Evolutionary conservation across 164 flowering plant species (phyloP).

Genomic region (Berberis vulgaris): DNA sequence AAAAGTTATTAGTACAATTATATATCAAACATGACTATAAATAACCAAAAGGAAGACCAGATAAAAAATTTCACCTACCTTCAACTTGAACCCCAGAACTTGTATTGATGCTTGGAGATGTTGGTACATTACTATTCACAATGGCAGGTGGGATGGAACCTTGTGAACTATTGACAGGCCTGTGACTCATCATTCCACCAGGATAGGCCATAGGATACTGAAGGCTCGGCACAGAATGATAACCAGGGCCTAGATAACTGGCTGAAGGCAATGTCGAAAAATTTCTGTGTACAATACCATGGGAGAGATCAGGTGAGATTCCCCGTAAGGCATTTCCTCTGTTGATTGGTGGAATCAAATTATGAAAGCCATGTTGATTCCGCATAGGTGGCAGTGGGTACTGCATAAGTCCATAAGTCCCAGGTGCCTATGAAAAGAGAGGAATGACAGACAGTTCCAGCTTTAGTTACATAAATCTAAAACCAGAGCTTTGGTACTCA

Average conservation of each 20-base stretch:
- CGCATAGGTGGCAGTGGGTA: constrained; percentile 72
- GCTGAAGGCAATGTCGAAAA: constrained; percentile 52
- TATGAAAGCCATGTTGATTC: constrained; percentile 66
- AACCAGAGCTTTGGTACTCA: neutral
- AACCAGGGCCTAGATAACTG: constrained; percentile 48
- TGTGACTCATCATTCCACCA: constrained; percentile 63
- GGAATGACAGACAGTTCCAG: neutral
- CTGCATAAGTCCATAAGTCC: constrained; percentile 80
- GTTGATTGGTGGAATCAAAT: constrained; percentile 56
- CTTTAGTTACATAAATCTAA: neutral
- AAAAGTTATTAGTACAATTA: constrained; percentile 5
- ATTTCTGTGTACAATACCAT: constrained; percentile 57
- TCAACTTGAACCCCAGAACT: constrained; percentile 70
- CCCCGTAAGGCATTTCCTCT: constrained; percentile 68
- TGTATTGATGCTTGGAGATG: constrained; percentile 43
- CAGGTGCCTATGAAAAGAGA: constrained; percentile 60
- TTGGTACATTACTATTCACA: constrained; percentile 33
- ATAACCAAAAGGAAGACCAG: constrained; percentile 1
- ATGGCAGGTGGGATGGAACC: constrained; percentile 36
- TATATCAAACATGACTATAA: neutral
- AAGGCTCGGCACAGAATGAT: constrained; percentile 42
- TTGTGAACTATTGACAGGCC: constrained; percentile 55
- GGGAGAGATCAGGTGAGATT: constrained; percentile 42
- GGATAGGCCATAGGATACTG: constrained; percentile 75
- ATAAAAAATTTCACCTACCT: constrained; percentile 39